phyloP scores from a whole-genome alignment of 2,329 filamentous ascomycete species.

The Talaromyces sp. region DNA sequence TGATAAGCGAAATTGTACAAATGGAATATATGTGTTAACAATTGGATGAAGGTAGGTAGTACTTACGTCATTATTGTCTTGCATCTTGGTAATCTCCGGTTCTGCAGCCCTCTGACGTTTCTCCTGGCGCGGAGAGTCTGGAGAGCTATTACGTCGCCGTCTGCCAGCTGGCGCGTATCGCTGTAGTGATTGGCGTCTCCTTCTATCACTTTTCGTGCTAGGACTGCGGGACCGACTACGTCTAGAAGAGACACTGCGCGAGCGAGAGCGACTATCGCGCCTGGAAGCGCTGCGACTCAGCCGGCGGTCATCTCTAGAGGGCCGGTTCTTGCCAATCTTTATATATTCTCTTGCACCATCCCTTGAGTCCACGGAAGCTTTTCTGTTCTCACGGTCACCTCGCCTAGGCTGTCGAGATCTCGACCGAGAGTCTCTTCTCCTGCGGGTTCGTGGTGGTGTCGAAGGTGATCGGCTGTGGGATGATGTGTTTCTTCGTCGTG shows the following conservation, averaged over 20 bases:
- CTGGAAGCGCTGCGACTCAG: conserved; percentile 30
- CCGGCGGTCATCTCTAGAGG: conserved; percentile 35
- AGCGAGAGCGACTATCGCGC: conserved; percentile 22
- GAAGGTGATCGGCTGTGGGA: conserved; percentile 32
- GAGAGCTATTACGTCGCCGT: conserved; percentile 37
- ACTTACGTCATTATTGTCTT: conserved; percentile 10
- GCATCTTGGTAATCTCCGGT: conserved; percentile 23
- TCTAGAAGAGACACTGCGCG: conserved; percentile 38
- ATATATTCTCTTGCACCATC: conserved; percentile 34
- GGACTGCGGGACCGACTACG: conserved; percentile 25
- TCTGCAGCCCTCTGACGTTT: conserved; percentile 38
- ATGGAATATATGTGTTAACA: conserved; percentile 2
- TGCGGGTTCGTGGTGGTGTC: conserved; percentile 27
- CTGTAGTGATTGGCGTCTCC: conserved; percentile 39
- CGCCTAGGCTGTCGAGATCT: conserved; percentile 23
- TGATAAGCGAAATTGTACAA: conserved; percentile 12
- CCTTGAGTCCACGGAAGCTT: conserved; percentile 38
- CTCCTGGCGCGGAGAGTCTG: conserved; percentile 33
- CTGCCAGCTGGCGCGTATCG: conserved; percentile 39
- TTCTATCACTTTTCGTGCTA: conserved; percentile 28
- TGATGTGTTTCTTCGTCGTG: conserved; percentile 35
- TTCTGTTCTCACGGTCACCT: conserved; percentile 34
- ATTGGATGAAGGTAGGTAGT: conserved; percentile 7
- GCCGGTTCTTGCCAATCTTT: conserved; percentile 45
- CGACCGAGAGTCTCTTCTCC: conserved; percentile 32